Conservation (phyloP, 305 asterid genomes). For the Fraxinus velutina region DNA sequence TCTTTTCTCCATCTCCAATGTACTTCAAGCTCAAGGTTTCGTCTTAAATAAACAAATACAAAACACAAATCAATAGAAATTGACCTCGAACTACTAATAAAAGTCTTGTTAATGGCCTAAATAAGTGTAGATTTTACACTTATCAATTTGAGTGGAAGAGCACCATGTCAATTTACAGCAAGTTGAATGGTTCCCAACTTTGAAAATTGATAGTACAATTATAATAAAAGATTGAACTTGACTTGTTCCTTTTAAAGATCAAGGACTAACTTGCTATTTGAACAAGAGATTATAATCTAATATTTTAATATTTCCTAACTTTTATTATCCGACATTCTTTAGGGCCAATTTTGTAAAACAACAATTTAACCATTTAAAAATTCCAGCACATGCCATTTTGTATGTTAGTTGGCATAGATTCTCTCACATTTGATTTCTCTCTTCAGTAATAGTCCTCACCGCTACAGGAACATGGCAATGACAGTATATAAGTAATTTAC, state of each 20-base stretch:
- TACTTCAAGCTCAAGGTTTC: background rate
- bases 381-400: background rate
- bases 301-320: background rate
- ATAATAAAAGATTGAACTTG: background rate
- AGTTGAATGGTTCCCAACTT: background rate
- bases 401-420: slow-evolving; percentile 8
- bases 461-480: background rate
- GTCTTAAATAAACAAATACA: background rate
- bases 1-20: background rate
- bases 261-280: background rate
- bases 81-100: background rate
- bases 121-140: background rate
- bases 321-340: background rate
- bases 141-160: background rate
- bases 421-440: slow-evolving; percentile 8
- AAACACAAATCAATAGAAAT: background rate
- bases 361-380: background rate
- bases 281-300: background rate
- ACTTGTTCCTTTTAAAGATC: background rate
- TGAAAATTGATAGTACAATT: background rate
- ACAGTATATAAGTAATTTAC: background rate
- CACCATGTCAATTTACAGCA: background rate
- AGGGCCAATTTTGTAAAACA: background rate
- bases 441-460: background rate
- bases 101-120: background rate